These are phyloP conservation scores for Kazachstania sp. DNA, from an alignment of 1,139 yeast species.

Conservation along the genomic window DNA sequence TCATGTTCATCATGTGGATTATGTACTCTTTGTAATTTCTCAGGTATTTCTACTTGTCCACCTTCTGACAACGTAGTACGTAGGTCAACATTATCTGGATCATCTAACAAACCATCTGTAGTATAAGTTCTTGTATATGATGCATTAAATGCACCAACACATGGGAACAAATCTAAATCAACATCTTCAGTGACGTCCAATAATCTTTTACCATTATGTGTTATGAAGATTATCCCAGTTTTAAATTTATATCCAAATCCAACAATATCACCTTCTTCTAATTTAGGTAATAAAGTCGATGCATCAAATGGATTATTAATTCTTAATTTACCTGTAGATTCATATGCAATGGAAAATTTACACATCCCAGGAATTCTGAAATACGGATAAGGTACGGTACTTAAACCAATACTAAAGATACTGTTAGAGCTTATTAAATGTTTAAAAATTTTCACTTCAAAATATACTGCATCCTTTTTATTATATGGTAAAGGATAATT, in stretches of 20 bases:
- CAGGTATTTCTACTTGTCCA: slow-evolving; percentile 18
- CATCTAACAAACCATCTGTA: slow-evolving; percentile 29
- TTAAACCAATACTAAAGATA: slow-evolving; percentile 62
- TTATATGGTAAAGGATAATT: slow-evolving; percentile 60
- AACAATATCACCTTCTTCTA: slow-evolving; percentile 79
- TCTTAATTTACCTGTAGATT: slow-evolving; percentile 73
- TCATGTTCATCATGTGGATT: slow-evolving; percentile 15
- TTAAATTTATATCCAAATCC: slow-evolving; percentile 84
- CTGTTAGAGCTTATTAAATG: slow-evolving; percentile 33
- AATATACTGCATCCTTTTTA: slow-evolving; percentile 57
- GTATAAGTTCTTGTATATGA: slow-evolving; percentile 31
- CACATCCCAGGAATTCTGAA: slow-evolving; percentile 81
- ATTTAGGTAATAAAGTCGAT: slow-evolving; percentile 62
- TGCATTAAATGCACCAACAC: slow-evolving; percentile 30
- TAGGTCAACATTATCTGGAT: slow-evolving; percentile 28
- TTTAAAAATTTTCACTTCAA: slow-evolving; percentile 60
- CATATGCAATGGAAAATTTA: slow-evolving; percentile 78
- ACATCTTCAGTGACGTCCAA: slow-evolving; percentile 79
- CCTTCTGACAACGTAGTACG: slow-evolving; percentile 21
- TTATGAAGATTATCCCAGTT: slow-evolving; percentile 76
- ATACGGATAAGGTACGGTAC: slow-evolving; percentile 83
- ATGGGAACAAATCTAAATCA: slow-evolving; percentile 56
- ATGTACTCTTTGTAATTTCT: slow-evolving; percentile 19
- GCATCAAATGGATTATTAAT: slow-evolving; percentile 75
- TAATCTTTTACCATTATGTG: slow-evolving; percentile 81